These are phyloP conservation scores for Pythium dissotocum DNA, from an alignment of 352 stramenopile species.

Conservation along the genomic window DNA sequence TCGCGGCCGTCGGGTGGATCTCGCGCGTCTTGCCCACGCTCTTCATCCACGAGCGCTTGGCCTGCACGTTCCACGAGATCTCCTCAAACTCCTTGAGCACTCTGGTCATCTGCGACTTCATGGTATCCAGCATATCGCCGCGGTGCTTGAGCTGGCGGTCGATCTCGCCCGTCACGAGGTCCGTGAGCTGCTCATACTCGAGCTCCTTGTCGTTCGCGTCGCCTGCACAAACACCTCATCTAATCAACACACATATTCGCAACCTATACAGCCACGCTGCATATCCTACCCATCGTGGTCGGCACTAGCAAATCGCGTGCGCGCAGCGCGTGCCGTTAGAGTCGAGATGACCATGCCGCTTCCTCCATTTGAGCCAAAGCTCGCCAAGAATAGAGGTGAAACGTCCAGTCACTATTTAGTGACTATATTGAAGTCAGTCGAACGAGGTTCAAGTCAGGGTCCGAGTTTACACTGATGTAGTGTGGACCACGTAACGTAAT, in stretches of 20 bases:
- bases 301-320: neutral
- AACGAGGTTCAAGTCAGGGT: slow-evolving; percentile 1
- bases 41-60: slow-evolving; percentile 74
- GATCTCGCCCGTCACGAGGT: slow-evolving; percentile 64
- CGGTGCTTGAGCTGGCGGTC: slow-evolving; percentile 57
- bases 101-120: slow-evolving; percentile 71
- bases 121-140: slow-evolving; percentile 47
- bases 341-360: neutral
- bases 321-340: neutral
- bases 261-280: neutral
- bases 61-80: slow-evolving; percentile 46
- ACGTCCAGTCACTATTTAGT: slow-evolving; percentile 5
- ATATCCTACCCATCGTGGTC: slow-evolving; percentile 1
- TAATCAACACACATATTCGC: neutral
- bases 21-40: slow-evolving; percentile 47
- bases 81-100: slow-evolving; percentile 74
- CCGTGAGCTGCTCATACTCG: slow-evolving; percentile 54
- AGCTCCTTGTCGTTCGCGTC: slow-evolving; percentile 25
- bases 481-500: slow-evolving; percentile 24
- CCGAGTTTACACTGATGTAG: slow-evolving; percentile 2
- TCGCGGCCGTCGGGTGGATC: slow-evolving; percentile 27
- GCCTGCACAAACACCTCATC: slow-evolving; percentile 11
- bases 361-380: neutral
- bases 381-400: slow-evolving; percentile 22
- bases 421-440: slow-evolving; percentile 32